Conservation (phyloP, 1,139 yeast species). For the Meyerozyma athensensis region DNA sequence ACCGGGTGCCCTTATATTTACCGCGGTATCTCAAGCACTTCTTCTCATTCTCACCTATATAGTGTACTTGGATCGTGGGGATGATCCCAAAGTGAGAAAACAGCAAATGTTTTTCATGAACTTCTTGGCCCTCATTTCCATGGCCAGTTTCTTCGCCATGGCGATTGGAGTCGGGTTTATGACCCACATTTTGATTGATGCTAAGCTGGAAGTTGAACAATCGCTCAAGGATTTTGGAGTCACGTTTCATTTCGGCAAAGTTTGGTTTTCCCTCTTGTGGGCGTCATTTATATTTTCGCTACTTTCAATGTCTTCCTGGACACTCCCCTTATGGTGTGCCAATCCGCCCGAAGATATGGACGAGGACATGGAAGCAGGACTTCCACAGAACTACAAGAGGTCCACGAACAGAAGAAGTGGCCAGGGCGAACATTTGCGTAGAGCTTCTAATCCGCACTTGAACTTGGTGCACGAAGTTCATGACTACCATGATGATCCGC, state of each 20-base stretch:
- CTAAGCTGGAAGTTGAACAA: constrained; percentile 23
- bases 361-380: constrained; percentile 15
- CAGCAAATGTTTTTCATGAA: constrained; percentile 29
- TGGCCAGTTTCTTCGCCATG: constrained; percentile 28
- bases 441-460: not conserved
- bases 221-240: constrained; percentile 46
- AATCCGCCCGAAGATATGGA: constrained; percentile 27
- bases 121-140: constrained; percentile 26
- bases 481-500: not conserved
- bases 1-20: constrained; percentile 22
- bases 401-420: not conserved
- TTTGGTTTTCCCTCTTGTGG: constrained; percentile 44
- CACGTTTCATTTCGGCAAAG: constrained; percentile 30
- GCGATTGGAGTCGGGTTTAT: constrained; percentile 24
- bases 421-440: not conserved
- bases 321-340: constrained; percentile 43
- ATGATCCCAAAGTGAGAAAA: constrained; percentile 23
- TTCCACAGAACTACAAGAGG: constrained; percentile 1
- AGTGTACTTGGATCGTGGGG: constrained; percentile 32
- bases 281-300: constrained; percentile 19
- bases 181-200: constrained; percentile 20
- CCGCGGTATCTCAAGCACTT: constrained; percentile 21
- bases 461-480: not conserved
- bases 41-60: constrained; percentile 26
- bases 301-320: constrained; percentile 30